Evolutionary conservation across 2,329 filamentous ascomycete genomes (phyloP).

Genomic region (Trichoderma harzianum): DNA sequence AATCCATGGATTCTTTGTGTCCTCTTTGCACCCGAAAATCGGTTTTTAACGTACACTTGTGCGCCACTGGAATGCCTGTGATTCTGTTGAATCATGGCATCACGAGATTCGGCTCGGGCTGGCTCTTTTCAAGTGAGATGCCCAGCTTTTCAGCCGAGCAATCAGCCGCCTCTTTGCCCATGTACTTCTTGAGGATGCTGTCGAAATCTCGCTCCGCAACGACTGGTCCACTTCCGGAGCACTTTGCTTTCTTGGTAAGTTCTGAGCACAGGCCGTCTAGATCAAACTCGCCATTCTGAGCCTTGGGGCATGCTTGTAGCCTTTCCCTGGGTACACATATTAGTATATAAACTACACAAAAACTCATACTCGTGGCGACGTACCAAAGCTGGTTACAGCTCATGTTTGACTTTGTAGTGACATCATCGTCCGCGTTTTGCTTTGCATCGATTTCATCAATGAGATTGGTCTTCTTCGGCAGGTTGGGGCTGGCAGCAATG

Average conservation of each 20-base stretch:
- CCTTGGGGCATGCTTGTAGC: constrained; percentile 79
- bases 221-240: constrained; percentile 84
- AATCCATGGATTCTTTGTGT: constrained; percentile 9
- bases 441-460: constrained; percentile 74
- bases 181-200: constrained; percentile 65
- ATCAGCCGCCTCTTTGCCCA: constrained; percentile 43
- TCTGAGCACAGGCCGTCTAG: constrained; percentile 91
- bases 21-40: constrained; percentile 1
- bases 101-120: constrained; percentile 19
- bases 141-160: constrained; percentile 53
- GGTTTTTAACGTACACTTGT: constrained; percentile 16
- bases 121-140: constrained; percentile 43
- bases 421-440: constrained; percentile 67
- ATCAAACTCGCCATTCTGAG: constrained; percentile 87
- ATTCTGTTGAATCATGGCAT: constrained; percentile 11
- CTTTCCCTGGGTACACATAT: constrained; percentile 68
- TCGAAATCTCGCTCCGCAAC: constrained; percentile 89
- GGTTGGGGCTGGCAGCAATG: constrained; percentile 46
- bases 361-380: constrained; percentile 33
- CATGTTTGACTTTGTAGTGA: constrained; percentile 56
- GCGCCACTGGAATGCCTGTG: neutral
- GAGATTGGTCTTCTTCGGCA: constrained; percentile 60
- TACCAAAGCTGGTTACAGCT: constrained; percentile 94
- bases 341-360: constrained; percentile 33
- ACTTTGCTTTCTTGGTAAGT: constrained; percentile 92